These are phyloP conservation scores for Chenopodium quinoa DNA, from an alignment of 148 eudicot species.

Conservation along the genomic window DNA sequence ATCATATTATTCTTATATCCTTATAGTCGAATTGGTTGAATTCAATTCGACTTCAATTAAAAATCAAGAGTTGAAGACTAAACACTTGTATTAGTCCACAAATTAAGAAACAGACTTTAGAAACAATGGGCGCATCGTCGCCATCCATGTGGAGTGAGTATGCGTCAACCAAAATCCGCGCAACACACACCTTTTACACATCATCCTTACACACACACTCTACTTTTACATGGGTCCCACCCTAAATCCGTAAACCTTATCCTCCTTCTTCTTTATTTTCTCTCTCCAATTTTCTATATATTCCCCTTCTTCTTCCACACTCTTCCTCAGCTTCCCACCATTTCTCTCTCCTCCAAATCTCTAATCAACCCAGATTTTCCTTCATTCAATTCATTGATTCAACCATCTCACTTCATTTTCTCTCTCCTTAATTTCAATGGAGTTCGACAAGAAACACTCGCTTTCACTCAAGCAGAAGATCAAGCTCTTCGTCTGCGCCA, in stretches of 20 bases:
- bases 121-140: too few species aligned
- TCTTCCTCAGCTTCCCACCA: too few species aligned
- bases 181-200: not conserved
- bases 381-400: too few species aligned
- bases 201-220: not conserved
- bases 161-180: too few species aligned
- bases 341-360: not conserved
- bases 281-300: slow-evolving; percentile 3
- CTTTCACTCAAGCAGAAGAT: slow-evolving; percentile 29
- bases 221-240: not conserved
- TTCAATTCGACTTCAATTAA: too few species aligned
- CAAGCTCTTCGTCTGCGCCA: slow-evolving; percentile 21
- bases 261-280: not conserved
- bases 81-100: too few species aligned
- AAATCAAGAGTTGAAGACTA: too few species aligned
- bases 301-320: not conserved
- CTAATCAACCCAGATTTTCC: not conserved
- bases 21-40: too few species aligned
- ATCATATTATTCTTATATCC: too few species aligned
- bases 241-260: not conserved
- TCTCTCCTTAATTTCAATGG: slow-evolving; percentile 19
- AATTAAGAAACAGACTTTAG: too few species aligned
- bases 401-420: not conserved
- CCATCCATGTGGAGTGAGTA: too few species aligned
- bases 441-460: slow-evolving; percentile 24